Base-by-base conservation (phyloP, 176 grass and related monocot species). In the Rhynchospora pubera region DNA sequence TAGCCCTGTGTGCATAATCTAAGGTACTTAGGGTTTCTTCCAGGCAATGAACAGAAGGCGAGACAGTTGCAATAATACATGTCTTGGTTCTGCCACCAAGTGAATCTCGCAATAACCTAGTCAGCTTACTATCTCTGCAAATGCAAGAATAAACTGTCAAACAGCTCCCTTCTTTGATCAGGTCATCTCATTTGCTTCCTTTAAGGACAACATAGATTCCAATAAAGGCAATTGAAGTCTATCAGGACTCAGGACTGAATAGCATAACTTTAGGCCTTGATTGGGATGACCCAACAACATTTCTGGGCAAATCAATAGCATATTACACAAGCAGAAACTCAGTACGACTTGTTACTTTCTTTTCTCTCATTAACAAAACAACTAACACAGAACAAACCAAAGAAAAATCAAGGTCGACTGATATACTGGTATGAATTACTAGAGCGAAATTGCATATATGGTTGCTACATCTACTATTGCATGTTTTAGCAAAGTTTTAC, bases 41-140 rank as follows among this genome's bases (percentile, higher is more conserved):
- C 0, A 99, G 93, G 52, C 95, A 97, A 60, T 97, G 89, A 30
- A 99, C 97, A 7, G 97, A 95, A 73, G 97, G 97, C 10, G 97
- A 99, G 71, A 99, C 97, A 80, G 97, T 99, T 24, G 97, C 97
- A 51, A 99, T 99, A 80, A 99, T 99, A 67, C 94, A 99, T 80
- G 97, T 99, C 62, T 99, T 99, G 12, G 97, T 99, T 83, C 97
- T 99, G 13, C 97, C 97, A 82, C 97, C 97, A 39, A 99, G 65
- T 10, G 97, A 99, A 83, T 99, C 97, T 53, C 97, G 91, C 28
- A 99, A 88, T 78, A 99, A 66, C 47, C 97, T 92, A 67, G 97
- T 99, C 46, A 99, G 87, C 45, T 99, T 99, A 62, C 97, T 99
- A 21, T 99, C 97, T 80, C 97, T 99, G 97, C 82, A 88, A 84